A percentile compares a stretch with the other conserved stretches of the same genome.
phyloP scores from a whole-genome alignment of 192 early-diverging fungal species.

The Coemansia sp. region DNA sequence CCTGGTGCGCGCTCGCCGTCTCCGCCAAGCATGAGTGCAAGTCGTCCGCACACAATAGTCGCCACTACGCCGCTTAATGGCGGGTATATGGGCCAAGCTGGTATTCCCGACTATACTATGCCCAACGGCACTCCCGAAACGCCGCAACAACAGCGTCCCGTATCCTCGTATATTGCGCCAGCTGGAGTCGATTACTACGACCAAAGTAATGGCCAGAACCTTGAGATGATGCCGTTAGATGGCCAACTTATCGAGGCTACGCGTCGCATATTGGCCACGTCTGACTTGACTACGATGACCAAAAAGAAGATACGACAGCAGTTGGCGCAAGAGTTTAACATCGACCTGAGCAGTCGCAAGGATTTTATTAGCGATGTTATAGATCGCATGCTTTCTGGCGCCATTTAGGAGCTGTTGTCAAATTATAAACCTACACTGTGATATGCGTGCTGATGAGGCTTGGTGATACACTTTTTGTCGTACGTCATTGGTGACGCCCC shows the following conservation, averaged over 20 bases:
- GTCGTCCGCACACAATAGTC: background rate
- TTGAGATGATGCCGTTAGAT: conserved; percentile 58
- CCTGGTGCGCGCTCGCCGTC: background rate
- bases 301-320: conserved; percentile 81
- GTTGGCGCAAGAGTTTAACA: conserved; percentile 61
- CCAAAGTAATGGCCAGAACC: conserved; percentile 2
- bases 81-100: background rate
- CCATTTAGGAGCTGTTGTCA: background rate
- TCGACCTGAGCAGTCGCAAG: conserved; percentile 65
- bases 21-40: background rate
- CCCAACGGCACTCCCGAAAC: background rate
- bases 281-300: conserved; percentile 73
- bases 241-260: conserved; percentile 69
- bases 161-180: conserved; percentile 8
- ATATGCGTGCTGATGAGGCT: background rate
- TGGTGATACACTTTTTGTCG: background rate
- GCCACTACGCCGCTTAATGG: background rate
- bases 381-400: conserved; percentile 33
- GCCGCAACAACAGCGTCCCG: background rate
- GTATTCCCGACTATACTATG: background rate
- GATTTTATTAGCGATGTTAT: conserved; percentile 76
- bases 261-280: conserved; percentile 61
- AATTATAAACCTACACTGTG: background rate
- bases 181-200: conserved; percentile 1
- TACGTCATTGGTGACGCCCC: background rate